A percentile compares a stretch with the other conserved stretches of the same genome.
phyloP scores from a whole-genome alignment of 192 early-diverging fungal species.

The Funneliformis geosporum region DNA sequence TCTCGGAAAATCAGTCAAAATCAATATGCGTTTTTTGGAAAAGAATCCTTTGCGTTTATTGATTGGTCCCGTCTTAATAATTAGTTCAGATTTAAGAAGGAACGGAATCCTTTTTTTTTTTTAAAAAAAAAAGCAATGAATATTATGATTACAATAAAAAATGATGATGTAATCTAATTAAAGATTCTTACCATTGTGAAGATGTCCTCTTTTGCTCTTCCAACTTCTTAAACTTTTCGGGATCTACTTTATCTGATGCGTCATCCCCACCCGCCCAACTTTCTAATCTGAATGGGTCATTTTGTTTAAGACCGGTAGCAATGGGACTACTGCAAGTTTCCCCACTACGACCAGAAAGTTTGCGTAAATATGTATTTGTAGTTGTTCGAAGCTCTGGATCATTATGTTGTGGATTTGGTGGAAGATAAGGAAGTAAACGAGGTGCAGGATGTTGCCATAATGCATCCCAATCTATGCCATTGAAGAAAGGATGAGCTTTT shows the following conservation, averaged over 20 bases:
- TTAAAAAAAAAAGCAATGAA: constrained; percentile 14
- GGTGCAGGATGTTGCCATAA: constrained; percentile 59
- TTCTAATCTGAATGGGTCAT: constrained; percentile 43
- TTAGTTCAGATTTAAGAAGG: constrained; percentile 56
- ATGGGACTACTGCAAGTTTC: constrained; percentile 20
- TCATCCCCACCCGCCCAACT: constrained; percentile 25
- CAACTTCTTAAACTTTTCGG: constrained; percentile 20
- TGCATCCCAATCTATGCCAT: constrained; percentile 71
- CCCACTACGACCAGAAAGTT: constrained; percentile 24
- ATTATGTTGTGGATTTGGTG: constrained; percentile 40
- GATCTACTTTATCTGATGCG: constrained; percentile 26
- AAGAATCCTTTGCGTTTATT: constrained; percentile 58
- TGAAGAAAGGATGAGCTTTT: constrained; percentile 80
- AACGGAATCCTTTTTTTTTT: constrained; percentile 39
- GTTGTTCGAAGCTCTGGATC: constrained; percentile 37
- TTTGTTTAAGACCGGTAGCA: constrained; percentile 34
- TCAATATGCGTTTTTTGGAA: constrained; percentile 58
- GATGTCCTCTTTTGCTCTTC: constrained; percentile 32
- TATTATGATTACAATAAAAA: not conserved
- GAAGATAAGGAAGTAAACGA: constrained; percentile 44
- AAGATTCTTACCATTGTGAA: constrained; percentile 27
- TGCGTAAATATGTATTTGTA: constrained; percentile 35
- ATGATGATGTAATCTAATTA: not conserved
- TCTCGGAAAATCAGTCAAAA: constrained; percentile 71
- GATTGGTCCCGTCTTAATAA: constrained; percentile 61